These are phyloP conservation scores for Sporothrix pallida DNA, from an alignment of 2,329 filamentous ascomycete species.

Conservation along the genomic window DNA sequence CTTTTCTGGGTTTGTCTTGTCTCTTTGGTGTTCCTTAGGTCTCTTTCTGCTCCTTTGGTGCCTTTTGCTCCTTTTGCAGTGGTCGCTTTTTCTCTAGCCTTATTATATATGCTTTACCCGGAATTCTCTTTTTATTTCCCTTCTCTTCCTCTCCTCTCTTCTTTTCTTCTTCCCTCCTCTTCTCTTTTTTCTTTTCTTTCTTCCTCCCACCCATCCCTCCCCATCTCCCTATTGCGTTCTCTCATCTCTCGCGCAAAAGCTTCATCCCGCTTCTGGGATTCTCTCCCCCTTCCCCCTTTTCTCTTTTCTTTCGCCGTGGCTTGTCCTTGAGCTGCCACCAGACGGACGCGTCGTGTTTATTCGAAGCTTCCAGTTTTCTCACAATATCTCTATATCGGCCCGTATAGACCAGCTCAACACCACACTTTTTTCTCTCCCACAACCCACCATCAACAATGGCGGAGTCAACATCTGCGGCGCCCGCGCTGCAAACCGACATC, in stretches of 20 bases:
- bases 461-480: conserved; percentile 58
- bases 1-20: conserved; percentile 12
- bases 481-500: conserved; percentile 68
- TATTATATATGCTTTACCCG: conserved; percentile 25
- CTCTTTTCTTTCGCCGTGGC: conserved; percentile 30
- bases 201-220: conserved; percentile 27
- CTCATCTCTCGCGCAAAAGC: conserved; percentile 33
- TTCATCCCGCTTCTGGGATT: conserved; percentile 27
- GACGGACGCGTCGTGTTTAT: conserved; percentile 30
- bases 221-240: conserved; percentile 26
- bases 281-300: conserved; percentile 25
- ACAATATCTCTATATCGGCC: conserved; percentile 29
- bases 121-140: conserved; percentile 17
- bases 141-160: background rate
- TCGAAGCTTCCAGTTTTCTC: conserved; percentile 34
- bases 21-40: too few relatives aligned
- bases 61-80: too few relatives aligned
- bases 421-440: conserved; percentile 40
- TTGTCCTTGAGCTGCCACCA: conserved; percentile 35
- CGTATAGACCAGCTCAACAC: conserved; percentile 35
- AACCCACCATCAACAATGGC: conserved; percentile 54
- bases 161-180: conserved; percentile 15
- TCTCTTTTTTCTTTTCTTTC: conserved; percentile 2
- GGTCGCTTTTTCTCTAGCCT: conserved; percentile 7
- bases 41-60: background rate